These are phyloP conservation scores for Gastrolobium bilobum DNA, from an alignment of 306 rosid species.

Conservation along the genomic window DNA sequence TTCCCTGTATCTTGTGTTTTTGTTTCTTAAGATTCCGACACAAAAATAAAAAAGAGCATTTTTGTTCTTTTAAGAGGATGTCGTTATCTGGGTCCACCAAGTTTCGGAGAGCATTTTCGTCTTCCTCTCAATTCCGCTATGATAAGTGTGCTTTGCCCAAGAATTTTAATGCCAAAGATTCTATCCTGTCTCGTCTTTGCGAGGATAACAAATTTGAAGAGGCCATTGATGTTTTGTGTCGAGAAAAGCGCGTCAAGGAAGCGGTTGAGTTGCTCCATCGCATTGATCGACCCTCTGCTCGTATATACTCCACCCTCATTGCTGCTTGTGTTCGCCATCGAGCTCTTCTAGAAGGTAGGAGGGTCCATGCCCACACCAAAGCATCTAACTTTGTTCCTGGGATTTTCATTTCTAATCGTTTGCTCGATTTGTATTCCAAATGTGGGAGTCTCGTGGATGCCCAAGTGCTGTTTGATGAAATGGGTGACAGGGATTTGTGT, in stretches of 20 bases:
- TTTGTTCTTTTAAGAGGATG: not conserved
- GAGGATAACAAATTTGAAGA: conserved; percentile 52
- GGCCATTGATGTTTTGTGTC: conserved; percentile 60
- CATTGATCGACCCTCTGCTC: conserved; percentile 59
- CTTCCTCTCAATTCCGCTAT: conserved; percentile 34
- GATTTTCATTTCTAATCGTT: conserved; percentile 60
- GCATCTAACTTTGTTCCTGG: conserved; percentile 65
- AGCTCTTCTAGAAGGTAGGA: conserved; percentile 62
- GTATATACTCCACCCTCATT: conserved; percentile 60
- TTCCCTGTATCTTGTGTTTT: no score
- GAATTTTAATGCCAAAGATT: conserved; percentile 52
- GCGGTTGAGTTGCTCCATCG: conserved; percentile 62
- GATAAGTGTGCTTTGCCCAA: not conserved
- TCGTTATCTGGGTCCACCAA: not conserved
- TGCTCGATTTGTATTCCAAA: conserved; percentile 62
- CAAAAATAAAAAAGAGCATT: no score
- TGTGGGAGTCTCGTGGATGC: conserved; percentile 71
- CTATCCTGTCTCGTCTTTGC: conserved; percentile 49
- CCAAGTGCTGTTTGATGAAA: conserved; percentile 65
- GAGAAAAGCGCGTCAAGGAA: conserved; percentile 61
- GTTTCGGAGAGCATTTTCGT: conserved; percentile 43
- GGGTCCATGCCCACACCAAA: conserved; percentile 66
- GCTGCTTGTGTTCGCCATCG: conserved; percentile 61
- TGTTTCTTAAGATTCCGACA: no score
- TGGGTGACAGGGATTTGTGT: conserved; percentile 69